Percentiles rank a stretch among this genome's conserved stretches.
phyloP scores from a whole-genome alignment of 2,329 filamentous ascomycete genomes.

The Thielaviopsis populi region DNA sequence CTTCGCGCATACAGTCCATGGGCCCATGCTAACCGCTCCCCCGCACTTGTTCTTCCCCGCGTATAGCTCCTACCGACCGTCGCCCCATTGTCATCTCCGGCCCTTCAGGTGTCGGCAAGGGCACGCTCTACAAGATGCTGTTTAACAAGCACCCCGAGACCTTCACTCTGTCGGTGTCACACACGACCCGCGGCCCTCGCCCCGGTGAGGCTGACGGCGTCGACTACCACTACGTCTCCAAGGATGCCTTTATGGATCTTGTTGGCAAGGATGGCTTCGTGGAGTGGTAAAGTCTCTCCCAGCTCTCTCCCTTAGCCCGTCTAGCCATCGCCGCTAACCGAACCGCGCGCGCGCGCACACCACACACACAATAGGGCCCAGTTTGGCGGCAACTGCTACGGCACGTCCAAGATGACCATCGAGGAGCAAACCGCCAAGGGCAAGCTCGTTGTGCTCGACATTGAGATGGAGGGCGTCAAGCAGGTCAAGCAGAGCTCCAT shows the following conservation, averaged over 20 bases:
- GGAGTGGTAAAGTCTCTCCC: slow-evolving; percentile 32
- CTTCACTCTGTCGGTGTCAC: slow-evolving; percentile 44
- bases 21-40: slow-evolving; percentile 17
- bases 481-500: slow-evolving; percentile 69
- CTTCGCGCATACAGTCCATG: neutral
- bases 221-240: slow-evolving; percentile 66
- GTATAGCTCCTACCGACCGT: slow-evolving; percentile 29
- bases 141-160: slow-evolving; percentile 40
- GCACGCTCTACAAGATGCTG: slow-evolving; percentile 59
- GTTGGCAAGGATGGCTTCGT: slow-evolving; percentile 61
- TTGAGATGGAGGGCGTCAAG: slow-evolving; percentile 96
- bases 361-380: slow-evolving; percentile 39
- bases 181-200: slow-evolving; percentile 70
- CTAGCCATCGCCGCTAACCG: neutral
- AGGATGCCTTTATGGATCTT: slow-evolving; percentile 51
- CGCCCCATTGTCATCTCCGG: slow-evolving; percentile 66
- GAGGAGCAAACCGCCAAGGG: slow-evolving; percentile 57
- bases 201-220: slow-evolving; percentile 58
- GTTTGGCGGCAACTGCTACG: slow-evolving; percentile 78
- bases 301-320: neutral
- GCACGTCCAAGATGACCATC: slow-evolving; percentile 68
- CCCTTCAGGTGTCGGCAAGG: slow-evolving; percentile 67
- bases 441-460: slow-evolving; percentile 71
- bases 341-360: too few species aligned
- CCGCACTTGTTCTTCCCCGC: neutral